Evolutionary conservation across 2,329 filamentous ascomycete species (phyloP).

Genomic region (Fusarium oligoseptatum): DNA sequence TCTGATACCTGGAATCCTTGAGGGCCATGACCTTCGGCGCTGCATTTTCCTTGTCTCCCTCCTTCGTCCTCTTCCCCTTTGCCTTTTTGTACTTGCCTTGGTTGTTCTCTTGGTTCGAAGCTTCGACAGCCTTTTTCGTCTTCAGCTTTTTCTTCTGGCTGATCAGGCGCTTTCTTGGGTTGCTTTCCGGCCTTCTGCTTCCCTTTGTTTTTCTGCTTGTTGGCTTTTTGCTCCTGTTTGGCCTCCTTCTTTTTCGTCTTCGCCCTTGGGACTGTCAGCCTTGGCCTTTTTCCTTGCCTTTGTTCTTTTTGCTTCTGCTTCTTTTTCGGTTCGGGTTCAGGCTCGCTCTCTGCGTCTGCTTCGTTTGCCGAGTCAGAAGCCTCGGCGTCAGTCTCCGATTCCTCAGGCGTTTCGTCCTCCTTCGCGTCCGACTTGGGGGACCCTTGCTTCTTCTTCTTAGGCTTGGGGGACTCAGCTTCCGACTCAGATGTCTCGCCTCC

Average conservation of each 20-base stretch:
- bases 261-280: neutral
- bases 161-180: conserved; percentile 11
- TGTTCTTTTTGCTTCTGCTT: conserved; percentile 18
- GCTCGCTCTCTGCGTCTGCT: conserved; percentile 32
- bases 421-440: conserved; percentile 17
- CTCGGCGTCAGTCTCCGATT: conserved; percentile 29
- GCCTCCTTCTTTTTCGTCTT: conserved; percentile 27
- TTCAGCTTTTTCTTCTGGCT: conserved; percentile 16
- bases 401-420: conserved; percentile 18
- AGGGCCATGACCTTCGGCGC: conserved; percentile 17
- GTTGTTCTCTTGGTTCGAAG: conserved; percentile 31
- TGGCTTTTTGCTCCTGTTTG: conserved; percentile 28
- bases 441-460: conserved; percentile 27
- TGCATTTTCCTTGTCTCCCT: conserved; percentile 10
- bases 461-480: conserved; percentile 28
- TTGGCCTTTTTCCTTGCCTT: conserved; percentile 27
- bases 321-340: conserved; percentile 14
- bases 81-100: conserved; percentile 35
- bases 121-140: conserved; percentile 16
- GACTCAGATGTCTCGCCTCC: conserved; percentile 33
- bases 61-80: conserved; percentile 5
- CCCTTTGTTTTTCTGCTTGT: conserved; percentile 26
- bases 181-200: conserved; percentile 10
- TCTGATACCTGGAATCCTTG: conserved; percentile 26
- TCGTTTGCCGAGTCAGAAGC: conserved; percentile 28